phyloP scores from a whole-genome alignment of 805 yeast species.

The Candida arabinofermentans region DNA sequence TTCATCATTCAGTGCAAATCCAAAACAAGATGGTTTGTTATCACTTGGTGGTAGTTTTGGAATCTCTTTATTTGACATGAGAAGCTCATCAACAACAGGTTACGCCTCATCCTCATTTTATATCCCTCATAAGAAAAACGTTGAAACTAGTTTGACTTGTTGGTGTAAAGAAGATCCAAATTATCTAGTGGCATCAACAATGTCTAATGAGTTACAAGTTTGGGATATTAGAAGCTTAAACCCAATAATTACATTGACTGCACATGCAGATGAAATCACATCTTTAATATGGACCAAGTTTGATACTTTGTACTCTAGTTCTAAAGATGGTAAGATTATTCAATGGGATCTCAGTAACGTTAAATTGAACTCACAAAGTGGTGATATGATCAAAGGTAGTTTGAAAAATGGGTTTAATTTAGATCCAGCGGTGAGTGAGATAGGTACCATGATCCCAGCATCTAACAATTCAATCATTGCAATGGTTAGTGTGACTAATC shows the following conservation, averaged over 20 bases:
- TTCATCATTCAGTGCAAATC: conserved; percentile 45
- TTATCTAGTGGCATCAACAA: conserved; percentile 61
- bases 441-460: conserved; percentile 62
- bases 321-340: conserved; percentile 62
- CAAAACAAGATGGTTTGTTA: conserved; percentile 45
- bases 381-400: no score
- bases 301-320: conserved; percentile 47
- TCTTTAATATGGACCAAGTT: conserved; percentile 53
- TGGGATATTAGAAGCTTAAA: conserved; percentile 71
- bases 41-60: conserved; percentile 73
- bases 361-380: no score
- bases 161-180: conserved; percentile 65
- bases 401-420: conserved; percentile 42
- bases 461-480: conserved; percentile 47
- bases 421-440: conserved; percentile 28
- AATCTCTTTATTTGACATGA: conserved; percentile 66
- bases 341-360: conserved; percentile 51
- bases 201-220: conserved; percentile 47
- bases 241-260: conserved; percentile 48
- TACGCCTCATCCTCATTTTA: conserved; percentile 35
- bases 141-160: conserved; percentile 40
- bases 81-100: conserved; percentile 37
- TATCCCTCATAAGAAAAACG: conserved; percentile 34
- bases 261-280: conserved; percentile 53
- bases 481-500: conserved; percentile 45